Conservation (phyloP, 23 red algal species). For the Gracilaria domingensis region DNA sequence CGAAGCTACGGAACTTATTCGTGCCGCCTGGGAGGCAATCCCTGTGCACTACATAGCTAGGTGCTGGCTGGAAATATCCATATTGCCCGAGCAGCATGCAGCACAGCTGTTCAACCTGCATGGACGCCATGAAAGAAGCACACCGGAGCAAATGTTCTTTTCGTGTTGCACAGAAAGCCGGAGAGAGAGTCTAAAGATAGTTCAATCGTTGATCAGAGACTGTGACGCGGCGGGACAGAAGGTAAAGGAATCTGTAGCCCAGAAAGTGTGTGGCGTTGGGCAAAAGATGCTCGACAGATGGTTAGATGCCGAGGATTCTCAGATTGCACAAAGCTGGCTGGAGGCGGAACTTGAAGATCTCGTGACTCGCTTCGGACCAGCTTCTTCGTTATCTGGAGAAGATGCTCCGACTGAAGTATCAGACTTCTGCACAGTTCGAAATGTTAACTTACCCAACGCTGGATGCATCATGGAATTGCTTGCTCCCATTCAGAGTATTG, state of each 20-base stretch:
- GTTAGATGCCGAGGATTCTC: slow-evolving; percentile 36
- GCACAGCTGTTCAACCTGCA: slow-evolving; percentile 16
- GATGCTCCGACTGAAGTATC: neutral
- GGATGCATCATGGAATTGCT: slow-evolving; percentile 47
- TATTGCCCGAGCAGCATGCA: slow-evolving; percentile 40
- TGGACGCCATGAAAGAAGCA: slow-evolving; percentile 24
- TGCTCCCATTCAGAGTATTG: slow-evolving; percentile 39
- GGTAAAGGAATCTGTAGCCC: neutral
- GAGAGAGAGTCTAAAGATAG: neutral
- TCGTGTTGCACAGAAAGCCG: slow-evolving; percentile 17
- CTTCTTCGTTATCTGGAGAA: neutral
- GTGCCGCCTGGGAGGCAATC: slow-evolving; percentile 6
- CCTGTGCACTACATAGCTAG: slow-evolving; percentile 19
- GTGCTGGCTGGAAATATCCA: slow-evolving; percentile 28
- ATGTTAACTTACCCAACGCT: slow-evolving; percentile 6
- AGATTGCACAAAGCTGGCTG: slow-evolving; percentile 28
- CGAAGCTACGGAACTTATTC: slow-evolving; percentile 31
- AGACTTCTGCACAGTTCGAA: slow-evolving; percentile 8
- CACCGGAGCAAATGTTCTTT: slow-evolving; percentile 41
- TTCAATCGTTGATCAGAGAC: slow-evolving; percentile 23
- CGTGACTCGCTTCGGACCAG: slow-evolving; percentile 9
- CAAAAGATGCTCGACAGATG: slow-evolving; percentile 17
- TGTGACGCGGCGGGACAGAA: neutral
- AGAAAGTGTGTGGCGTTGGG: slow-evolving; percentile 2
- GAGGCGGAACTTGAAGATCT: slow-evolving; percentile 18